Conservation (phyloP, 169 alveolate species). For the Plasmodium ovale region DNA sequence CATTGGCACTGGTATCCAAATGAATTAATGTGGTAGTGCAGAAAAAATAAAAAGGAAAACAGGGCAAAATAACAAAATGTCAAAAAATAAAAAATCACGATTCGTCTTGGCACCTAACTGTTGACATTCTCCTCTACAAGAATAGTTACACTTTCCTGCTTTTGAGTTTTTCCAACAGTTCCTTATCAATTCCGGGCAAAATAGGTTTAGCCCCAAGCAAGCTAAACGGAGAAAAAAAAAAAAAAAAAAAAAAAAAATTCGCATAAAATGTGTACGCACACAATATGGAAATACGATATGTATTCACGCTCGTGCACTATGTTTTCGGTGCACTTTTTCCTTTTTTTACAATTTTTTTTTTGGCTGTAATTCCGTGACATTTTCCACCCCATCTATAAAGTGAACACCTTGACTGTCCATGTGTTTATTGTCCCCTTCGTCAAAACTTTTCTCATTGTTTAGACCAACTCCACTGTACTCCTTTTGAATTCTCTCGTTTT, state of each 20-base stretch:
- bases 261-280: background rate
- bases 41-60: background rate
- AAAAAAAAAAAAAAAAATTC: slow-evolving; percentile 17
- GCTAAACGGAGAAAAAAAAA: slow-evolving; percentile 2
- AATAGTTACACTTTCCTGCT: slow-evolving; percentile 3
- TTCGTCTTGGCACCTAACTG: too few relatives aligned
- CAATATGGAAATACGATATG: background rate
- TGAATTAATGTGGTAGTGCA: background rate
- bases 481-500: slow-evolving; percentile 48
- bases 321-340: background rate
- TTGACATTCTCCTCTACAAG: too few relatives aligned
- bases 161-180: slow-evolving; percentile 55
- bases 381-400: background rate
- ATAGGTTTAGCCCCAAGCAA: slow-evolving; percentile 40
- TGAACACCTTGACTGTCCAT: background rate
- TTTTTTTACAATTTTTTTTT: slow-evolving; percentile 33
- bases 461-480: slow-evolving; percentile 53
- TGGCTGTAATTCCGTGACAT: slow-evolving; percentile 6
- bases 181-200: slow-evolving; percentile 31
- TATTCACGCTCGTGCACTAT: background rate
- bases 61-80: background rate
- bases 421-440: background rate
- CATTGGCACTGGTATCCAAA: too few relatives aligned
- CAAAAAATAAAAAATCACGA: background rate
- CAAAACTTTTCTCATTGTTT: background rate